These are phyloP conservation scores for Phlyctochytrium bullatum DNA, from an alignment of 192 early-diverging fungal genomes.

Conservation along the genomic window DNA sequence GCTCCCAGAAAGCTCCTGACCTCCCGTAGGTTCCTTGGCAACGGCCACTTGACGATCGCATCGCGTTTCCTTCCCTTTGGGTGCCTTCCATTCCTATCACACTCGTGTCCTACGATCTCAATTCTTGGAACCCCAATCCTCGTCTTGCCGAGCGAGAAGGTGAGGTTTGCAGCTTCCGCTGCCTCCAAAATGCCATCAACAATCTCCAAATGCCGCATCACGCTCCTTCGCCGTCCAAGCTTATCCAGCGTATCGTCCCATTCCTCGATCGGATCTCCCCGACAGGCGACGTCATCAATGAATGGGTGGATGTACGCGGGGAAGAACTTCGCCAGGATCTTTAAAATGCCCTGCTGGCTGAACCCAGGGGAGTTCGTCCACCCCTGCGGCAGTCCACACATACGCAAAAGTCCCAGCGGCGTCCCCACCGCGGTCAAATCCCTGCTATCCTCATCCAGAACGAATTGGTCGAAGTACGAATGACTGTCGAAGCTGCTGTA, in stretches of 20 bases:
- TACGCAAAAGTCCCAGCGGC: neutral
- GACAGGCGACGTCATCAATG: neutral
- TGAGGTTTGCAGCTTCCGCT: neutral
- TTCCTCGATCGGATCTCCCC: neutral
- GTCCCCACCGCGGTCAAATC: neutral
- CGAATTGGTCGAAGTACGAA: neutral
- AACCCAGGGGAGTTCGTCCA: neutral
- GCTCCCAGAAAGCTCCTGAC: neutral
- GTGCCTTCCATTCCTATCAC: neutral
- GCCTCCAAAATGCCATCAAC: neutral
- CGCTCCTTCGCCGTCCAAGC: neutral
- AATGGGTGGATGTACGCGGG: neutral
- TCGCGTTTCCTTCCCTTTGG: neutral
- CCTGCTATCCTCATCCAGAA: neutral
- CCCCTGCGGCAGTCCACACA: neutral
- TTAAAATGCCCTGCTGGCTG: neutral
- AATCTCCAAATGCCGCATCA: neutral
- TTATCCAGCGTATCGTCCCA: neutral
- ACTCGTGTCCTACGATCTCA: neutral
- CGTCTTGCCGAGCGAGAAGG: neutral
- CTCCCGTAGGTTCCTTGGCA: neutral
- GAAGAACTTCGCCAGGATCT: neutral
- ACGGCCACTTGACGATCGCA: neutral
- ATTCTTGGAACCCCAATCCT: neutral
- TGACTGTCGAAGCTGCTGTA: neutral